A percentile compares a stretch with the other conserved stretches of the same genome.
Evolutionary conservation across 2,329 filamentous ascomycete genomes (phyloP).

Genomic region (Purpureocillium takamizusanense): DNA sequence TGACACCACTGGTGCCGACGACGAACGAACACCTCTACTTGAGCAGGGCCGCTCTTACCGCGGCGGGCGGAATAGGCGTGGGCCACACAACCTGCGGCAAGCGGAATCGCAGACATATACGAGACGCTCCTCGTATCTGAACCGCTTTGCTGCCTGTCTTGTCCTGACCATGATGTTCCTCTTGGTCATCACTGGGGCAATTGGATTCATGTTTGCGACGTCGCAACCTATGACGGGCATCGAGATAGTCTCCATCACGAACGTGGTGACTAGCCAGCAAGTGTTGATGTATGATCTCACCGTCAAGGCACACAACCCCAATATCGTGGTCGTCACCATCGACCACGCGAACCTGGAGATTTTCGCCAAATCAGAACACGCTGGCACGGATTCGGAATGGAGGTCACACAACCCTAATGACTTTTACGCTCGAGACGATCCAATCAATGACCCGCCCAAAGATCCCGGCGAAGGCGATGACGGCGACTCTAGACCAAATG

Average conservation of each 20-base stretch:
- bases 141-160: constrained; percentile 76
- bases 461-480: constrained; percentile 35
- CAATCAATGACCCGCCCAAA: constrained; percentile 28
- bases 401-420: constrained; percentile 30
- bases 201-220: constrained; percentile 84
- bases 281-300: constrained; percentile 91
- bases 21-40: constrained; percentile 80
- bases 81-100: constrained; percentile 50
- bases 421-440: constrained; percentile 20
- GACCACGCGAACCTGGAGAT: constrained; percentile 83
- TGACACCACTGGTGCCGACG: constrained; percentile 68
- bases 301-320: constrained; percentile 84
- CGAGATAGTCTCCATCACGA: constrained; percentile 69
- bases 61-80: constrained; percentile 49
- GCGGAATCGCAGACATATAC: constrained; percentile 65
- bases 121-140: constrained; percentile 52
- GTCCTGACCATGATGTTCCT: constrained; percentile 75
- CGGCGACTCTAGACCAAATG: constrained; percentile 60
- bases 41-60: constrained; percentile 45
- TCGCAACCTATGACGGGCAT: constrained; percentile 80
- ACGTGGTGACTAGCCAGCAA: constrained; percentile 87
- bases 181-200: constrained; percentile 73
- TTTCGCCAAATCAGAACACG: constrained; percentile 88
- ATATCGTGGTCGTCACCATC: constrained; percentile 80
- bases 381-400: constrained; percentile 60